Percentiles rank a stretch among this genome's conserved stretches.
phyloP scores from a whole-genome alignment of 2,329 filamentous ascomycete species.

The Penicillium hesseltinei region DNA sequence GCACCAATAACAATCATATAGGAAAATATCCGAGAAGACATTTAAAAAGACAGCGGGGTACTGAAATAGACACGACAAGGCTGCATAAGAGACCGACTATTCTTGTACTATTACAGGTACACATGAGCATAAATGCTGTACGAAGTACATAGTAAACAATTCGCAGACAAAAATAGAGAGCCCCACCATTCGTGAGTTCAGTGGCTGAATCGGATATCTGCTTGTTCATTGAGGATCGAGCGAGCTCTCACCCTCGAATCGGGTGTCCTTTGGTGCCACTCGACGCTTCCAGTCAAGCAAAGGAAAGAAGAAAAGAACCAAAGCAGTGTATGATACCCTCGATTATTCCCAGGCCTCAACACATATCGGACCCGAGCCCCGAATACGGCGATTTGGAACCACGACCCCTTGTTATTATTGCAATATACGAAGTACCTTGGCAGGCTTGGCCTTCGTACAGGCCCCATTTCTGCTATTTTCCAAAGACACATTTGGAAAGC shows the following conservation, averaged over 20 bases:
- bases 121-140: background rate
- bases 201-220: background rate
- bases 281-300: background rate
- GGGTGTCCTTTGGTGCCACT: background rate
- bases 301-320: background rate
- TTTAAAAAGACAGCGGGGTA: background rate
- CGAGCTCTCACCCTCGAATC: background rate
- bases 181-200: background rate
- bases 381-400: background rate
- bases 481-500: background rate
- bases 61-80: background rate
- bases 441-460: background rate
- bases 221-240: background rate
- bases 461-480: background rate
- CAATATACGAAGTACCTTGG: background rate
- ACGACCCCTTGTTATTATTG: background rate
- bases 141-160: background rate
- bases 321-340: background rate
- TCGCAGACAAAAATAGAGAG: conserved; percentile 1
- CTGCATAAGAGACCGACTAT: background rate
- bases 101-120: background rate
- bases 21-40: background rate
- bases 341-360: background rate
- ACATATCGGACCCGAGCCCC: background rate
- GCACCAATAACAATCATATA: background rate